Base-by-base conservation (phyloP, 495 filamentous ascomycete species). In the Astrocystis sublimbata region DNA sequence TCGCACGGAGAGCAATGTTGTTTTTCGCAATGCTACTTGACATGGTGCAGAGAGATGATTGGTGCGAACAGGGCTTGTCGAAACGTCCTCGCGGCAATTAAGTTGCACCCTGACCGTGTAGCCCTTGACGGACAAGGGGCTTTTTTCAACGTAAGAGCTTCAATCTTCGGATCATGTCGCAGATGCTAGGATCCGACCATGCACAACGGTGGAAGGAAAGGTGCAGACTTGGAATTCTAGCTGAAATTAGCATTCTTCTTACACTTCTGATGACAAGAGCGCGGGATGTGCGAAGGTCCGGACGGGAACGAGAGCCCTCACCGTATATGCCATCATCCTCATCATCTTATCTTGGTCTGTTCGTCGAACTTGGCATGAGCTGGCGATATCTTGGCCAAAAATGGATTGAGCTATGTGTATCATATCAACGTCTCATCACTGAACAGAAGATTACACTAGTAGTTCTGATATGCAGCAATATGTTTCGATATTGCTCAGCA, bases 131-230 rank as follows among this genome's bases (percentile, higher is more conserved):
- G 38, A 28, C 33, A 57, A 33, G 54, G 54, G 54, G 40, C 13
- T 4, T 17, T 45, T 23, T 40, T 57, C n/a, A 54, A 38, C 54
- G n/a, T 7, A n/a, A 6, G 13, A 30, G 24, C 6, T 30, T 35
- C 49, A 4, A n/a, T 35, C 12, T 23, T 17, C 26, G 54, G 54
- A 57, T 43, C 54, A n/a, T 28, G 54, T 57, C 54, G 26, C 54
- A 57, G 54, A 28, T 57, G 23, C 31, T 33, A 23, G 54, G 38
- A 57, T 57, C 52, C 38, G 7, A 10, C 45, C n/a, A 57, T 57
- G 54, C 54, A 23, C 15, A 17, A 7, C 40, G 45, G 40, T 8
- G 40, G 33, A 23, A 23, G 28, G 35, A n/a, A 15, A 31, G 8
- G 7, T 35, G 45, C 45, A n/a, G 12, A 23, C 40, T 28, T 12